Evolutionary conservation across 1,139 yeast species (phyloP).

Genomic region (Saccharomyces hybrid): DNA sequence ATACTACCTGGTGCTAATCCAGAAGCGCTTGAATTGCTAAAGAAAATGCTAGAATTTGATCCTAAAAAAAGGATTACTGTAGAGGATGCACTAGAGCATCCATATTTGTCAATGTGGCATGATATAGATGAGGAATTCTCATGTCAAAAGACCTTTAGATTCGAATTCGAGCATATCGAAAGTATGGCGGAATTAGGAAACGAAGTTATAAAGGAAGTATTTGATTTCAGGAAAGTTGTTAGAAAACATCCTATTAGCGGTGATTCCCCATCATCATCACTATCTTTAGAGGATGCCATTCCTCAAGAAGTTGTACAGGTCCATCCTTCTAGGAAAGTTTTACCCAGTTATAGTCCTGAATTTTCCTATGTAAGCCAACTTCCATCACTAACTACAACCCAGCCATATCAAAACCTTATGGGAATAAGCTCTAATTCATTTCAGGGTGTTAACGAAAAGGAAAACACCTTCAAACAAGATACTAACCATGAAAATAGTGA

Average conservation of each 20-base stretch:
- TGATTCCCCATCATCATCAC: background rate
- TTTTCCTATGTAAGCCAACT: background rate
- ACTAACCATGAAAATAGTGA: background rate
- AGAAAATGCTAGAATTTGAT: slow-evolving; percentile 74
- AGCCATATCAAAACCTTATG: background rate
- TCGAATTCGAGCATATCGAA: slow-evolving; percentile 77
- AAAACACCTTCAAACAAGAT: background rate
- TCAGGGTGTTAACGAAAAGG: background rate
- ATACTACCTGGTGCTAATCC: slow-evolving; percentile 82
- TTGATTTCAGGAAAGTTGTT: background rate
- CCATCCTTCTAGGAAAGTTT: background rate
- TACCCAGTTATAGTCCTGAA: background rate
- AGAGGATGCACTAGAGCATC: slow-evolving; percentile 79
- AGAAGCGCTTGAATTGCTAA: slow-evolving; percentile 72
- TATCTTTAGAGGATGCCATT: background rate
- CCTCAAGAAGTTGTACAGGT: background rate
- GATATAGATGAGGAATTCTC: slow-evolving; percentile 91
- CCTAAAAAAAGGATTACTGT: slow-evolving; percentile 81
- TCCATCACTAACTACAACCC: background rate
- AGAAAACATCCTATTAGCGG: background rate
- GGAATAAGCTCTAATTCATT: background rate
- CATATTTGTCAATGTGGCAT: slow-evolving; percentile 86
- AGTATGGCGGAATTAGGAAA: slow-evolving; percentile 47
- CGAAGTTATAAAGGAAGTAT: background rate
- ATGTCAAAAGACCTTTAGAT: slow-evolving; percentile 77